Evolutionary conservation across 345 rosid genomes (phyloP), one percentile per base, ranked within the genome.

Genomic region (Brassica nigra): DNA sequence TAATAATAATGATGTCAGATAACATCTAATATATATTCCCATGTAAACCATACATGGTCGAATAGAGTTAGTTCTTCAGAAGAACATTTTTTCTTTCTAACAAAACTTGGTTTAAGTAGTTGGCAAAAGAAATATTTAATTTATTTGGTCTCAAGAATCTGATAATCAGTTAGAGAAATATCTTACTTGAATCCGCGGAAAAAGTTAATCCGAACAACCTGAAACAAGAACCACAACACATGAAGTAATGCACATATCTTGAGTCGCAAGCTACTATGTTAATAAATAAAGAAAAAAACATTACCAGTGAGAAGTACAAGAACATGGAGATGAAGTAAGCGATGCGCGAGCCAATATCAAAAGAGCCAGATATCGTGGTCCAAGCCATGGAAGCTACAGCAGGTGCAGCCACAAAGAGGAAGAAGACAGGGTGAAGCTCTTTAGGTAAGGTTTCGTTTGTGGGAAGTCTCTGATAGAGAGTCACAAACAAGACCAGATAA

Each of bases 401-500:
- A 0, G 99, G 97, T 55, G 95, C 95, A 0, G 95, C 97, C 63
- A 92, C 97, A 70, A 95, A 95, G 54, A 95, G 89, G 81, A 91
- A 95, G 82, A 95, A 95, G 8, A 95, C 97, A n/a, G 97, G 99
- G 74, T 95, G 99, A 70, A 95, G 94, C 77, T 95, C 97, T 79
- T 95, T 92, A 0, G 97, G 97, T 64, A 92, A 88, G 4, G 99
- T 90, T 67, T 86, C 90, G 14, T 90, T 92, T 14, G 97, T 92
- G 20, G 97, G 98, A 71, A 94, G 93, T 78, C 97, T 91, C 74
- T 92, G 98, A 72, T 94, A 94, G 0, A 94, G 91, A 14, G 99
- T 95, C 39, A 95, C 97, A 71, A 95, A 92, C 2, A 95, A 87
- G 71, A 95, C 97, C 1, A 80, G 61, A 82, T 91, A 95, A 75